Conservation (phyloP, 2,329 filamentous ascomycete genomes). For the Capronia epimyces region DNA sequence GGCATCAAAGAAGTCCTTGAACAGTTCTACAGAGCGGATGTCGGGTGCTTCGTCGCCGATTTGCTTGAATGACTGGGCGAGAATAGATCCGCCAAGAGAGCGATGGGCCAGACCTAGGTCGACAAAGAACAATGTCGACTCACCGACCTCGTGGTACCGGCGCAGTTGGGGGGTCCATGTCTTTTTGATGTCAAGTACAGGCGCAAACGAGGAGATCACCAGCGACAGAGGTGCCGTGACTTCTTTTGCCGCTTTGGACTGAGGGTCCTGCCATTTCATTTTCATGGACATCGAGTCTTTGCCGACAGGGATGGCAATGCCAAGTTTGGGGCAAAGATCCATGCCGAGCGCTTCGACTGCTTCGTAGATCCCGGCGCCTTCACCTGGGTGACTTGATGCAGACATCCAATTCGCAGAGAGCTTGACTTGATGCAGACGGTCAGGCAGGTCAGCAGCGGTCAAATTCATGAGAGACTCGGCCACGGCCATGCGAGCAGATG, state of each 20-base stretch:
- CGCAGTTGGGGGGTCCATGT: conserved; percentile 93
- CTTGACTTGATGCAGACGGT: conserved; percentile 71
- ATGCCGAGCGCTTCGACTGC: conserved; percentile 89
- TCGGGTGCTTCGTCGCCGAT: conserved; percentile 81
- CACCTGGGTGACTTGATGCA: conserved; percentile 85
- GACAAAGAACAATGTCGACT: conserved; percentile 82
- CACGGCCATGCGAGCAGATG: conserved; percentile 94
- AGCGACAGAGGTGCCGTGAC: conserved; percentile 89
- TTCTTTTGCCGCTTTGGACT: conserved; percentile 64
- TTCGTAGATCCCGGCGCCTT: conserved; percentile 87
- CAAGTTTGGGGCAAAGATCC: conserved; percentile 84
- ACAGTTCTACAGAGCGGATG: conserved; percentile 70
- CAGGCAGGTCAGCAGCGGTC: conserved; percentile 69
- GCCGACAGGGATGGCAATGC: conserved; percentile 88
- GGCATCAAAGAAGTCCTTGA: conserved; percentile 89
- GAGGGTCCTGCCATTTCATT: conserved; percentile 79
- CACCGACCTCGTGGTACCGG: conserved; percentile 77
- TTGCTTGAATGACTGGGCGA: conserved; percentile 83
- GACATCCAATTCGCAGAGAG: conserved; percentile 99
- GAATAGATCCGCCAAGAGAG: conserved; percentile 80
- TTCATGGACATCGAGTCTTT: conserved; percentile 99
- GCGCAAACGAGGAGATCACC: conserved; percentile 83
- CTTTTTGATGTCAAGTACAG: conserved; percentile 72
- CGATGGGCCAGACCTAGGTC: conserved; percentile 77
- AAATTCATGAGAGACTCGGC: conserved; percentile 91